Base-by-base conservation (phyloP, 2,329 filamentous ascomycete species). In the Fusarium denticulatum region DNA sequence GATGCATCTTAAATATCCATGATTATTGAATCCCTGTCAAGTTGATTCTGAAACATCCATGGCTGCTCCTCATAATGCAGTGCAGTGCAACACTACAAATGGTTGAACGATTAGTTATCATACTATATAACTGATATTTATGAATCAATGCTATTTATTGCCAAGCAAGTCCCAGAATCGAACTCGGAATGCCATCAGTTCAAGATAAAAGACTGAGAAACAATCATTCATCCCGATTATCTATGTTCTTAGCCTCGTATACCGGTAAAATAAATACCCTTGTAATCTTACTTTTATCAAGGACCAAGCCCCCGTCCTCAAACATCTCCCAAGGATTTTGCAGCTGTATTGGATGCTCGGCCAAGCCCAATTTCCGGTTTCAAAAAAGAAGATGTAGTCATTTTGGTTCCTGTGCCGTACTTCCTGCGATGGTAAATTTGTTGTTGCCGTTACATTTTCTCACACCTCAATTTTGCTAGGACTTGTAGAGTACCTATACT, bases 251-350 rank as follows among this genome's bases (percentile, higher is more conserved):
- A 34, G n/a, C 42, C 42, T 61, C n/a, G 43, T 72, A 34, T 58
- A 39, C 42, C 36, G 74, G 69, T 28, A 59, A 57, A 75, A 75
- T 63, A 58, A 75, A 75, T 60, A 60, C 26, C 61, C 69, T 67
- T 74, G 66, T 68, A 68, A 71, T 77, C 62, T 64, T 71, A 60
- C 63, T 67, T 73, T 64, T 62, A 60, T 69, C 60, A 69, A 56
- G 66, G 64, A 68, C 42, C 30, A 59, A 59, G 42, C 26, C 57
- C 47, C 58, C 53, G 56, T 52, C 52, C 50, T 60, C 63, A 73
- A 58, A 64, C 64, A 67, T 53, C 43, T 50, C 56, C 55, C 66
- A 62, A 70, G 63, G 68, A 66, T 36, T 53, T 64, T 26, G 47
- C 20, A 40, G 34, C 64, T 59, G 37, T 52, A 47, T 34, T 72